Conservation (phyloP, 768 basidiomycete species). For the Dentipellis sp. region DNA sequence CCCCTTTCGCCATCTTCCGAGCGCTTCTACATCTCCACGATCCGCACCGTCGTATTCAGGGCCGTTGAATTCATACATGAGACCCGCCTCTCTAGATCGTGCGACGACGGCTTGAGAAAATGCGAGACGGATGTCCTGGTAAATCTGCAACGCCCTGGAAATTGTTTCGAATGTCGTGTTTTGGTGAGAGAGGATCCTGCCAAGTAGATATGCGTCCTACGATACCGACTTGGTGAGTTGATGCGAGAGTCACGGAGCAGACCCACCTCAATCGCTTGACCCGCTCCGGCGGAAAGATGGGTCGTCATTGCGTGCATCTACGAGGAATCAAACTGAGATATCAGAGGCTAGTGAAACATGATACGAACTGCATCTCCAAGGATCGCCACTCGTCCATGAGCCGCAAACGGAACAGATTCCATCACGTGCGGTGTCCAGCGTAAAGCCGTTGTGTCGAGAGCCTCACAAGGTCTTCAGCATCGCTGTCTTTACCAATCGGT, state of each 20-base stretch:
- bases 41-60: background rate
- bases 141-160: background rate
- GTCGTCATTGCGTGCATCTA: conserved; percentile 21
- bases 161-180: background rate
- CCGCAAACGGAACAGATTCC: conserved; percentile 16
- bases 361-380: conserved; percentile 22
- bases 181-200: background rate
- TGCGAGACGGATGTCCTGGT: background rate
- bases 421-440: conserved; percentile 21
- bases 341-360: background rate
- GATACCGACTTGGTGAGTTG: too few relatives aligned
- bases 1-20: background rate
- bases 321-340: background rate
- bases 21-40: background rate
- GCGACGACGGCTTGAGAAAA: background rate
- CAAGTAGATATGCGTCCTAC: background rate
- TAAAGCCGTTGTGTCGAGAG: conserved; percentile 15
- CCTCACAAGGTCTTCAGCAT: background rate
- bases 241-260: too few relatives aligned
- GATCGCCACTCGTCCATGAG: conserved; percentile 19
- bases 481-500: too few relatives aligned
- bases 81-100: background rate
- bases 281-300: conserved; percentile 20
- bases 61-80: background rate
- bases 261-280: conserved; percentile 20